Percentiles rank a stretch among this genome's conserved stretches.
Conservation (phyloP, 2,329 filamentous ascomycete species). For the Hymenoscyphus albidus region DNA sequence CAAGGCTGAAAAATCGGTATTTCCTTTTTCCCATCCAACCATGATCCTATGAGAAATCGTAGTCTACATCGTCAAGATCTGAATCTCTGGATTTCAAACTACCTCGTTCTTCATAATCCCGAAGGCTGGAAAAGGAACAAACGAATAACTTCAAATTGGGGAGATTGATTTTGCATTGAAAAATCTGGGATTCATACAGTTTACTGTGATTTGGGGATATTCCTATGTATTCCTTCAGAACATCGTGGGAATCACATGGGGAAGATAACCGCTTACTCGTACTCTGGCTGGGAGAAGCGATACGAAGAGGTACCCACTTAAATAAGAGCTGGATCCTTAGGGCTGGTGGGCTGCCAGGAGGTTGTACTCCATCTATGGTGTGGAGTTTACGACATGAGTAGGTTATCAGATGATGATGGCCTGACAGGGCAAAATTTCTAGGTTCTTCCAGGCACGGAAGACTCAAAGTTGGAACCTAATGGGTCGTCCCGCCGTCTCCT, state of each 20-base stretch:
- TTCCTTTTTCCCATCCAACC: neutral
- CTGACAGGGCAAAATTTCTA: neutral
- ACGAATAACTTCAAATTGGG: neutral
- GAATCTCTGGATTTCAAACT: neutral
- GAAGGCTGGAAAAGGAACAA: neutral
- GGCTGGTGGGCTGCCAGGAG: neutral
- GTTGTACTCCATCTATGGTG: no score
- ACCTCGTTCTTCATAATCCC: neutral
- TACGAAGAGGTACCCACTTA: neutral
- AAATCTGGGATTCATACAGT: neutral
- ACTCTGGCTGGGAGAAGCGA: neutral
- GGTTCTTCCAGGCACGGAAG: neutral
- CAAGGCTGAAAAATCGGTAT: neutral
- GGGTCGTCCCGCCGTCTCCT: neutral
- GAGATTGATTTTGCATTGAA: neutral
- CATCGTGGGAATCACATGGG: neutral
- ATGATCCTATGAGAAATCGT: neutral
- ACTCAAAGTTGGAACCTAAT: neutral
- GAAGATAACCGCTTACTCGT: neutral
- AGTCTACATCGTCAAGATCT: neutral
- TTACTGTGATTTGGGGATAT: neutral
- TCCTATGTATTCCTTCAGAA: neutral
- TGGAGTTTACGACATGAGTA: no score
- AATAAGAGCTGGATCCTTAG: neutral
- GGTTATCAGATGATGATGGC: no score